Percentiles rank a stretch among this genome's conserved stretches.
Conservation (phyloP, 768 basidiomycete species). For the Pleurotus citrinopileatus region DNA sequence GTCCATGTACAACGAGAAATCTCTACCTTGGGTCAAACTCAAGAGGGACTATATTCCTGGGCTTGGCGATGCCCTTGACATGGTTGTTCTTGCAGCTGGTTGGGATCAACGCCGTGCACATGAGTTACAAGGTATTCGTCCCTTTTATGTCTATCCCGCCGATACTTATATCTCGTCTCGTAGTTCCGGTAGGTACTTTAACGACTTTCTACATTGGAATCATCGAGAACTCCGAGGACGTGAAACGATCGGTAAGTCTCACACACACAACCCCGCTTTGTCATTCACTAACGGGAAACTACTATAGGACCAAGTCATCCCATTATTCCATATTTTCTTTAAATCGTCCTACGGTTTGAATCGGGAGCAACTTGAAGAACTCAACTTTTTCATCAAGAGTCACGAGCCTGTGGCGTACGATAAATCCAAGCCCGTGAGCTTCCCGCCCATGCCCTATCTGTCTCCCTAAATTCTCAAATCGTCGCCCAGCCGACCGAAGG, state of each 20-base stretch:
- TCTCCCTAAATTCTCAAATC: constrained; percentile 16
- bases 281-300: neutral
- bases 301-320: constrained; percentile 38
- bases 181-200: constrained; percentile 67
- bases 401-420: constrained; percentile 35
- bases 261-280: neutral
- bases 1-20: constrained; percentile 63
- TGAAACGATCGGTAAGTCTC: constrained; percentile 35
- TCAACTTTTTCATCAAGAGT: constrained; percentile 64
- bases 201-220: constrained; percentile 84
- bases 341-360: constrained; percentile 72
- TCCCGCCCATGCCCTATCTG: neutral
- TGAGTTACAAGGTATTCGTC: constrained; percentile 56
- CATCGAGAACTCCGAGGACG: constrained; percentile 45
- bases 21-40: constrained; percentile 79
- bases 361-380: constrained; percentile 64
- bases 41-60: constrained; percentile 89
- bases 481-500: constrained; percentile 11
- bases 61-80: constrained; percentile 77
- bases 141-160: neutral
- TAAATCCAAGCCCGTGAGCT: constrained; percentile 15
- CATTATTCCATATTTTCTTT: constrained; percentile 74
- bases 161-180: constrained; percentile 4
- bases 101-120: constrained; percentile 82
- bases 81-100: constrained; percentile 71